Evolutionary conservation across 345 rosid genomes (phyloP), one percentile per base, ranked within the genome.

Genomic region (Noccaea bulbosa): DNA sequence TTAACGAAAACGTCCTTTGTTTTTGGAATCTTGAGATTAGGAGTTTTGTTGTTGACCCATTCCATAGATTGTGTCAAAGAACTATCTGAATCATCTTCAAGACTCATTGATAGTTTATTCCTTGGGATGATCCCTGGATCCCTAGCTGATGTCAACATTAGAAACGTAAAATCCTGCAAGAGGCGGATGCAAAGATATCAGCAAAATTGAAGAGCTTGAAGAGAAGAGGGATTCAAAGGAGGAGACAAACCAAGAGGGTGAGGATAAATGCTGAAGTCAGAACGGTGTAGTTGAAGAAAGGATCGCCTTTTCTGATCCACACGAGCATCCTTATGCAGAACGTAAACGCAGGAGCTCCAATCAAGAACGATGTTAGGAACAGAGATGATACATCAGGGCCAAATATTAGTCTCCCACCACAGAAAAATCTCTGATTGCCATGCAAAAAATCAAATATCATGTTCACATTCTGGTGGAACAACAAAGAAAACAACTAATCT

Each of bases 61-160:
- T 76, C 79, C 70, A 62, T 69, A 47, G 79, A 76, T 10, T 76
- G 74, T 69, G 75, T 39, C 24, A 70, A 65, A 41, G 76, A 63
- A 39, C 65, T 61, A 76, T 79, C 81, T 70, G 64, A 54, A 39
- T 12, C 77, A 45, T 82, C 88, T 41, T 83, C 89, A 77, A 76
- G 74, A 53, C 69, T 74, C 80, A 85, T 80, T 27, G 78, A 78
- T 54, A 79, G 84, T 14, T 90, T 92, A 49, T 81, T 86, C 51
- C 97, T 87, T 27, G 97, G 90, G n/a, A 94, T 75, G 65, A 94
- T 87, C 75, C 99, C 98, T 56, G 99, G 99, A 82, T 94, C 99
- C 70, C 98, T 85, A 78, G 83, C 92, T 34, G 99, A 88, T 39
- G 93, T 82, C 77, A 91, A 75, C 8, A 89, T 72, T 65, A 94